These are phyloP conservation scores for Spathaspora girioi DNA, from an alignment of 805 yeast genomes.

Conservation along the genomic window DNA sequence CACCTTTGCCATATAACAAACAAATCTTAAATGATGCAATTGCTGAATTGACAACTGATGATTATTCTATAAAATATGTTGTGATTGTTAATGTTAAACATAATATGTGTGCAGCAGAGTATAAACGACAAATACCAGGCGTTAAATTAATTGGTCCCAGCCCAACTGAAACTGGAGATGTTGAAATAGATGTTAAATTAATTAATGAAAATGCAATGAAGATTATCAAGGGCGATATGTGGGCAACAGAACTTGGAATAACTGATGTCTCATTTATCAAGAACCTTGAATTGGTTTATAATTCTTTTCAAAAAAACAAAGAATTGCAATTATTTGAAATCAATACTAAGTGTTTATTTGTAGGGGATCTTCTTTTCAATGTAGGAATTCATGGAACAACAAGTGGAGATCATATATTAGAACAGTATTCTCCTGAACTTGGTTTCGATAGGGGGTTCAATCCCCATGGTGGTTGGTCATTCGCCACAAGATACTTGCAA, in stretches of 20 bases:
- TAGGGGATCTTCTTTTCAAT: conserved; percentile 60
- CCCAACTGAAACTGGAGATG: conserved; percentile 18
- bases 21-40: conserved; percentile 40
- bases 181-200: conserved; percentile 40
- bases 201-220: conserved; percentile 30
- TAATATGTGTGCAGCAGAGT: conserved; percentile 55
- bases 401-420: conserved; percentile 22
- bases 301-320: conserved; percentile 52
- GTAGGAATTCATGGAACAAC: conserved; percentile 40
- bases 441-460: conserved; percentile 42
- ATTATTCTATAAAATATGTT: conserved; percentile 42
- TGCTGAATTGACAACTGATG: conserved; percentile 24
- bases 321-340: conserved; percentile 53
- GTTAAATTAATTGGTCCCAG: conserved; percentile 53
- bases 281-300: conserved; percentile 50
- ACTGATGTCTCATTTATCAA: conserved; percentile 31
- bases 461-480: conserved; percentile 45
- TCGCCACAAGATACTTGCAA: conserved; percentile 33
- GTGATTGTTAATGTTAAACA: conserved; percentile 63
- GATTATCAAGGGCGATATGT: conserved; percentile 14
- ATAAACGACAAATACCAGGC: conserved; percentile 48
- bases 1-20: conserved; percentile 52
- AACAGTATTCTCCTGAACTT: conserved; percentile 37
- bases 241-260: conserved; percentile 28
- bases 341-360: conserved; percentile 44